Evolutionary conservation across 148 eudicot genomes (phyloP).

Genomic region (Spergularia bocconei): DNA sequence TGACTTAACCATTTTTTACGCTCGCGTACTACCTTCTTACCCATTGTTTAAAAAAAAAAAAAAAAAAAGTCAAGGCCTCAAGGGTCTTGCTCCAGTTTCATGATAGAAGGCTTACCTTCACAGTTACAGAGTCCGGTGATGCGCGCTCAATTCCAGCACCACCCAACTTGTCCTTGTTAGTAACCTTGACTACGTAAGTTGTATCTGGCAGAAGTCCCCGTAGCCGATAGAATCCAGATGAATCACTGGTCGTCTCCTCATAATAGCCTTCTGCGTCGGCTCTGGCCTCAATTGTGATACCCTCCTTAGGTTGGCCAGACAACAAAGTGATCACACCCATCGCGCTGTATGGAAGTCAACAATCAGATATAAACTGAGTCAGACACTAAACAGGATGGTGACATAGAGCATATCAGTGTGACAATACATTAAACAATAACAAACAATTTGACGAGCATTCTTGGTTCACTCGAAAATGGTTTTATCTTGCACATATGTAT

Average conservation of each 20-base stretch:
- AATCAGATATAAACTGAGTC: slow-evolving; percentile 7
- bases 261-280: slow-evolving; percentile 82
- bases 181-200: slow-evolving; percentile 64
- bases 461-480: too few species aligned
- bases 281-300: slow-evolving; percentile 82
- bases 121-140: slow-evolving; percentile 65
- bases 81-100: not conserved
- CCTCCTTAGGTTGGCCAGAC: slow-evolving; percentile 90
- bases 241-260: slow-evolving; percentile 89
- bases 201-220: slow-evolving; percentile 92
- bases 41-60: not conserved
- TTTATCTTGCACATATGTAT: too few species aligned
- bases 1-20: too few species aligned
- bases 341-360: slow-evolving; percentile 49
- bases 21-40: not conserved
- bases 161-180: slow-evolving; percentile 48
- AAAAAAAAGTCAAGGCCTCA: not conserved
- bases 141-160: slow-evolving; percentile 74
- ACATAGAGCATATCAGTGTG: not conserved
- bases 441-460: not conserved
- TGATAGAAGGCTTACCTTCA: slow-evolving; percentile 48
- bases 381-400: not conserved
- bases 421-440: not conserved
- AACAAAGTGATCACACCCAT: slow-evolving; percentile 78
- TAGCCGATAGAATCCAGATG: slow-evolving; percentile 80